Evolutionary conservation across 352 stramenopile genomes (phyloP).

Genomic region (Phytophthora syringae): DNA sequence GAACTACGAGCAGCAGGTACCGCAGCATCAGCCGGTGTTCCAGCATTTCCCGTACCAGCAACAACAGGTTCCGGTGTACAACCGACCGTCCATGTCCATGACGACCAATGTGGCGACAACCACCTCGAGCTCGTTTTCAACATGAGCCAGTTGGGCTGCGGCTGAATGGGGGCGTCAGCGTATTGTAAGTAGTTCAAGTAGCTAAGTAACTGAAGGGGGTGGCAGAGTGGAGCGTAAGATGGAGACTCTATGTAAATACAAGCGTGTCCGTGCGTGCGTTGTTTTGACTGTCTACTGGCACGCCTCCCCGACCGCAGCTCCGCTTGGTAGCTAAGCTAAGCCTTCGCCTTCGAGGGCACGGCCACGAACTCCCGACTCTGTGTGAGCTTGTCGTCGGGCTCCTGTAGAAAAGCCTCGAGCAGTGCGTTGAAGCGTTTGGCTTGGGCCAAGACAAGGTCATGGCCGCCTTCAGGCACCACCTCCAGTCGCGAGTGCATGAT

Average conservation of each 20-base stretch:
- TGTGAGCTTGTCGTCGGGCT: slow-evolving; percentile 83
- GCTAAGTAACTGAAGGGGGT: slow-evolving; percentile 27
- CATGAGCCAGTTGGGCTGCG: slow-evolving; percentile 19
- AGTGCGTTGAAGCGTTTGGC: slow-evolving; percentile 63
- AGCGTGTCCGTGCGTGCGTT: slow-evolving; percentile 29
- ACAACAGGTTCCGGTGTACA: slow-evolving; percentile 25
- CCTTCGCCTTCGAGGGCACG: slow-evolving; percentile 37
- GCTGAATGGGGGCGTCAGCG: slow-evolving; percentile 7
- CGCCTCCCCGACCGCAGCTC: not conserved
- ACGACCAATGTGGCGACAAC: slow-evolving; percentile 27
- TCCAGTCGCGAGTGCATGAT: slow-evolving; percentile 85
- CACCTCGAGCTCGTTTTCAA: slow-evolving; percentile 39
- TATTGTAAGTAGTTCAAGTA: slow-evolving; percentile 50
- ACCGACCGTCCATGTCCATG: slow-evolving; percentile 30
- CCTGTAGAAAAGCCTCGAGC: slow-evolving; percentile 67
- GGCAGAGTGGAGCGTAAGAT: slow-evolving; percentile 21
- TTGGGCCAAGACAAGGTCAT: slow-evolving; percentile 66
- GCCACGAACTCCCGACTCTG: slow-evolving; percentile 85
- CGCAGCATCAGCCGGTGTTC: slow-evolving; percentile 27
- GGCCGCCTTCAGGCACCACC: slow-evolving; percentile 54
- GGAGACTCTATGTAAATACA: slow-evolving; percentile 45
- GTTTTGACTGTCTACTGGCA: slow-evolving; percentile 24
- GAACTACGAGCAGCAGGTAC: slow-evolving; percentile 34
- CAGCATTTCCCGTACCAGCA: slow-evolving; percentile 35
- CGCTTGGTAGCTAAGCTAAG: slow-evolving; percentile 12